Evolutionary conservation across 2,329 filamentous ascomycete genomes (phyloP).

Genomic region (Aspergillus sp.): DNA sequence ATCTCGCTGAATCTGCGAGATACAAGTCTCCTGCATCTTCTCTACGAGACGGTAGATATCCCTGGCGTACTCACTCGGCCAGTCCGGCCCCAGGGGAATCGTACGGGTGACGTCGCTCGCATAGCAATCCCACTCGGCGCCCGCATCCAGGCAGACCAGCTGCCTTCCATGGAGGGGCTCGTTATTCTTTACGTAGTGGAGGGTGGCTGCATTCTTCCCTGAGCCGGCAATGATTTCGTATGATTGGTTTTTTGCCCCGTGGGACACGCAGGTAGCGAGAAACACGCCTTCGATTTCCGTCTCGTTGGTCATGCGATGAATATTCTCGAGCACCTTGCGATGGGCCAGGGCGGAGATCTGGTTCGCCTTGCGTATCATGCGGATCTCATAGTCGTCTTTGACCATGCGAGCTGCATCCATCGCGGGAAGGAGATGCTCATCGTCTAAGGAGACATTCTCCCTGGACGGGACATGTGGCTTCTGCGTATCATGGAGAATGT

Average conservation of each 20-base stretch:
- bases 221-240: slow-evolving; percentile 84
- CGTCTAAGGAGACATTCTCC: slow-evolving; percentile 23
- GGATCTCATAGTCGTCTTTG: slow-evolving; percentile 74
- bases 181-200: slow-evolving; percentile 84
- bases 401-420: slow-evolving; percentile 67
- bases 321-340: slow-evolving; percentile 58
- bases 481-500: slow-evolving; percentile 38
- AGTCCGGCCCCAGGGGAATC: slow-evolving; percentile 72
- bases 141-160: slow-evolving; percentile 81
- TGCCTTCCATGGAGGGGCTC: slow-evolving; percentile 67
- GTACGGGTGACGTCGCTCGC: slow-evolving; percentile 76
- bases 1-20: slow-evolving; percentile 68
- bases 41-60: slow-evolving; percentile 81
- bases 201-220: slow-evolving; percentile 74
- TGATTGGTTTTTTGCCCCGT: slow-evolving; percentile 76
- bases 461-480: slow-evolving; percentile 22
- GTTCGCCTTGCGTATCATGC: slow-evolving; percentile 70
- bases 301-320: slow-evolving; percentile 69
- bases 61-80: slow-evolving; percentile 61
- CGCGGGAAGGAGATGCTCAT: slow-evolving; percentile 41
- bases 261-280: slow-evolving; percentile 69
- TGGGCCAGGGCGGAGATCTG: slow-evolving; percentile 67
- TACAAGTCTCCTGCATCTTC: slow-evolving; percentile 80
- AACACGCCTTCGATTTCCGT: slow-evolving; percentile 80
- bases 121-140: slow-evolving; percentile 72